Base-by-base conservation (phyloP, 1,284 basidiomycete genomes). In the Ceratobasidium sp. region DNA sequence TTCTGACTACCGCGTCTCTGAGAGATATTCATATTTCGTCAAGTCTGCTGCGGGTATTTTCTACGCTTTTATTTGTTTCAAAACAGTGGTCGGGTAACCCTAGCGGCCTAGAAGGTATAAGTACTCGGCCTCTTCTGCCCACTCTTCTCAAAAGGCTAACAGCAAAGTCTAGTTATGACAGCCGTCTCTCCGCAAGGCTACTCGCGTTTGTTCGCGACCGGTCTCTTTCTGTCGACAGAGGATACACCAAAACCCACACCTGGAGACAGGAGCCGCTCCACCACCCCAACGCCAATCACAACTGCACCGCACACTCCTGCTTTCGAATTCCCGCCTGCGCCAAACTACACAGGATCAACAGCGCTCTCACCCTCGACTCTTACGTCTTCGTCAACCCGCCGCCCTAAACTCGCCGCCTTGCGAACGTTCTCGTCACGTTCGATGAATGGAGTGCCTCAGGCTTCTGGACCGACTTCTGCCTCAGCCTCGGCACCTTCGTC, bases 351-450 rank as follows among this genome's bases (percentile, higher is more conserved):
- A 2, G 53, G 65, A 23, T 57, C 65, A 6, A 41, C 65, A 2
- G 53, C 30, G 9, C 65, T 70, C 26, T 23, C 18, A 10, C 28
- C 41, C 10, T 41, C 65, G 1, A 18, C 26, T 21, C 23, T 58
- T 39, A 39, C 34, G 57, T 39, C 34, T 2, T 39, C 57, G 5
- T 14, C 45, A 45, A n/a, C 61, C 46, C 65, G 65, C 3, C 65
- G 65, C 53, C 65, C 65, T 41, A 70, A 70, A 39, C 65, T 70
- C 0, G 65, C 65, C n/a, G 64, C 64, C 3, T 53, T 70, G 2
- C 52, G 65, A 8, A 70, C 65, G 4, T 30, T 58, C 53, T 58
- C 53, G 3, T 26, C 50, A n/a, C 12, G 14, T 2, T 21, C 62
- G 4, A 5, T 23, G 10, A 30, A 9, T 23, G 41, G 58, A 8